Evolutionary conservation across 2,329 filamentous ascomycete species (phyloP).

Genomic region (Scedosporium dehoogii): DNA sequence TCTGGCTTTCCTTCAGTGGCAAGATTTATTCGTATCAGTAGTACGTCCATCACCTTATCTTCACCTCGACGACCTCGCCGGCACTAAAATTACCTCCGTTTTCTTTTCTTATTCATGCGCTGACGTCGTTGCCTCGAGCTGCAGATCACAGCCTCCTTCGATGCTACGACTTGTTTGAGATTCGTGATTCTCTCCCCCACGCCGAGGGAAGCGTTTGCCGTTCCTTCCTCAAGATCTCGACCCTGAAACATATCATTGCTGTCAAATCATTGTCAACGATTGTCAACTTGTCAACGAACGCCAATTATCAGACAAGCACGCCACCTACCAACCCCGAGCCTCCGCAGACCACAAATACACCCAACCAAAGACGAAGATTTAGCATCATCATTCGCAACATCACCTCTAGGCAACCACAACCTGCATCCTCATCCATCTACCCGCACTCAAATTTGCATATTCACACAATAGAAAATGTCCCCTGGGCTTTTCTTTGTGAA

Average conservation of each 20-base stretch:
- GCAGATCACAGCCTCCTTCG: constrained; percentile 23
- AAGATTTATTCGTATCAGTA: not conserved
- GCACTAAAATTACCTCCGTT: not conserved
- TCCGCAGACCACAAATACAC: not conserved
- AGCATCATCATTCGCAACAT: not conserved
- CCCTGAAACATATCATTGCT: too few relatives aligned
- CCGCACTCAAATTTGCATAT: not conserved
- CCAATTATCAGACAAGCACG: not conserved
- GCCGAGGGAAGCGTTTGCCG: not conserved
- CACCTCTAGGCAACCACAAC: constrained; percentile 1
- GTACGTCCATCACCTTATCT: not conserved
- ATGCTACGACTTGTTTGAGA: constrained; percentile 11
- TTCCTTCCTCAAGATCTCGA: not conserved
- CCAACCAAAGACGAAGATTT: not conserved
- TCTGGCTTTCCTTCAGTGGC: not conserved
- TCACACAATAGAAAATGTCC: constrained; percentile 9
- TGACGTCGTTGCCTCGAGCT: constrained; percentile 37
- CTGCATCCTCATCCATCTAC: not conserved
- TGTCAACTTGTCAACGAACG: not conserved
- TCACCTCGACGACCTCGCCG: not conserved
- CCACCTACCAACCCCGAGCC: not conserved
- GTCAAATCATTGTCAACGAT: too few relatives aligned
- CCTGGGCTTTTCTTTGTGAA: constrained; percentile 74
- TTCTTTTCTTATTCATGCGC: constrained; percentile 24
- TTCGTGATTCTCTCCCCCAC: constrained; percentile 1